A percentile compares a stretch with the other conserved stretches of the same genome.
These are phyloP conservation scores for Selaginella tamariscina DNA, from an alignment of 75 land plant genomes.

Conservation along the genomic window DNA sequence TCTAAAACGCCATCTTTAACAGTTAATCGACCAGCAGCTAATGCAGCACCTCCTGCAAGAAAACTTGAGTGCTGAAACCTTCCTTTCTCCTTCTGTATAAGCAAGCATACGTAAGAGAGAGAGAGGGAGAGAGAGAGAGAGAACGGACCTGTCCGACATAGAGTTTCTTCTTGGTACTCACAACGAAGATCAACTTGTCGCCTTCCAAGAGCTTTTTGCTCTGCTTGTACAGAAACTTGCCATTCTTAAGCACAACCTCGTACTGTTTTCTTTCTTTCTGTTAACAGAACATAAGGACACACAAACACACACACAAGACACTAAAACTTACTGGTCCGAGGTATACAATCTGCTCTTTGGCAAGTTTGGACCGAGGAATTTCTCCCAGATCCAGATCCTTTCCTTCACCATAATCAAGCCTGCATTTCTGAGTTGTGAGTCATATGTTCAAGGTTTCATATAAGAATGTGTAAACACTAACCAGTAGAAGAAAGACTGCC, in stretches of 20 bases:
- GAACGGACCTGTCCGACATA: slow-evolving; percentile 92
- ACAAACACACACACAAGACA: background rate
- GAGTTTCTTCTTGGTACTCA: slow-evolving; percentile 54
- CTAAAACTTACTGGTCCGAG: slow-evolving; percentile 64
- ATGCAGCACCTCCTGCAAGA: slow-evolving; percentile 78
- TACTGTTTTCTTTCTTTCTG: slow-evolving; percentile 73
- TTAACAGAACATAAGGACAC: background rate
- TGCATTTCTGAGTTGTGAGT: too few species aligned
- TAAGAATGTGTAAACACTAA: too few species aligned
- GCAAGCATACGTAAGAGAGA: background rate
- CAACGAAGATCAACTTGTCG: slow-evolving; percentile 73
- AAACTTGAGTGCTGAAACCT: slow-evolving; percentile 90
- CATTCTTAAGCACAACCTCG: slow-evolving; percentile 49
- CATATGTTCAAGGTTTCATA: too few species aligned
- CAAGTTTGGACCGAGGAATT: slow-evolving; percentile 42
- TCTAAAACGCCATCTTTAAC: slow-evolving; percentile 57
- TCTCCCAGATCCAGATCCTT: slow-evolving; percentile 51
- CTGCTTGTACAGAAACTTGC: slow-evolving; percentile 44
- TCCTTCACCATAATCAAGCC: slow-evolving; percentile 82
- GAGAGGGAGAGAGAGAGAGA: too few species aligned
- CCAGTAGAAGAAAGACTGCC: background rate
- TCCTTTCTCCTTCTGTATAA: slow-evolving; percentile 62
- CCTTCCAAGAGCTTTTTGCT: slow-evolving; percentile 35
- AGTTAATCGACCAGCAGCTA: slow-evolving; percentile 77
- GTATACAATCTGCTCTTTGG: slow-evolving; percentile 50